phyloP scores from a whole-genome alignment of 768 basidiomycete genomes.

The Trametes villosa region DNA sequence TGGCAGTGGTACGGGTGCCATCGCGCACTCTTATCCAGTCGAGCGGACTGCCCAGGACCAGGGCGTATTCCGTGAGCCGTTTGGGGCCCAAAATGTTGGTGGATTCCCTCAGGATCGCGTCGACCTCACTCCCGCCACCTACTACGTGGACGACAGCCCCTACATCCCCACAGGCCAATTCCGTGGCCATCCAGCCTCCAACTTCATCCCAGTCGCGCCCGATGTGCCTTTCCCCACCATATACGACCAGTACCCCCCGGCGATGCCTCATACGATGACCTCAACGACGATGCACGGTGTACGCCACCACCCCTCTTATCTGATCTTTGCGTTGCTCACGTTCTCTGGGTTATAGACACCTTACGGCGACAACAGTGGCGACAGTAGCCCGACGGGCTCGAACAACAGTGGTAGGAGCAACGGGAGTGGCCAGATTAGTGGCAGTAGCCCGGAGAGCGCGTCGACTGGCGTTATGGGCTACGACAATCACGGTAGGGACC shows the following conservation, averaged over 20 bases:
- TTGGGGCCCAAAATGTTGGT: constrained; percentile 13
- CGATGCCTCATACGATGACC: constrained; percentile 12
- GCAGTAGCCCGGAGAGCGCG: constrained; percentile 18
- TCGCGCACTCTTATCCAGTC: constrained; percentile 10
- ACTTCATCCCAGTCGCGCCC: constrained; percentile 14
- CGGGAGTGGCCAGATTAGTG: constrained; percentile 15
- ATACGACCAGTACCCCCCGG: constrained; percentile 3
- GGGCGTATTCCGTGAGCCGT: constrained; percentile 10
- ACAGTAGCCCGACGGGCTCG: constrained; percentile 22
- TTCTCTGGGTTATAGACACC: constrained; percentile 13
- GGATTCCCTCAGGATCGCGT: constrained; percentile 8
- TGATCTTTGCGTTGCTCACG: constrained; percentile 12
- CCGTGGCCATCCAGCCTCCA: background rate
- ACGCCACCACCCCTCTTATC: constrained; percentile 18
- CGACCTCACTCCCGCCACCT: constrained; percentile 15
- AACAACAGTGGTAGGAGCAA: constrained; percentile 18
- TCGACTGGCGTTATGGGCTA: constrained; percentile 19
- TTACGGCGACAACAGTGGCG: constrained; percentile 16
- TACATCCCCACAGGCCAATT: constrained; percentile 22
- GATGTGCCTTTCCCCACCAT: constrained; percentile 1
- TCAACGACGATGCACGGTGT: constrained; percentile 14
- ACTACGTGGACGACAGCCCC: constrained; percentile 26
- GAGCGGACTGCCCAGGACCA: constrained; percentile 14
- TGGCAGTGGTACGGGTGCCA: constrained; percentile 18
- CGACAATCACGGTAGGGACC: background rate